Percentiles rank a stretch among this genome's conserved stretches.
Conservation (phyloP, 495 filamentous ascomycete genomes). For the Apiosordaria backusii region DNA sequence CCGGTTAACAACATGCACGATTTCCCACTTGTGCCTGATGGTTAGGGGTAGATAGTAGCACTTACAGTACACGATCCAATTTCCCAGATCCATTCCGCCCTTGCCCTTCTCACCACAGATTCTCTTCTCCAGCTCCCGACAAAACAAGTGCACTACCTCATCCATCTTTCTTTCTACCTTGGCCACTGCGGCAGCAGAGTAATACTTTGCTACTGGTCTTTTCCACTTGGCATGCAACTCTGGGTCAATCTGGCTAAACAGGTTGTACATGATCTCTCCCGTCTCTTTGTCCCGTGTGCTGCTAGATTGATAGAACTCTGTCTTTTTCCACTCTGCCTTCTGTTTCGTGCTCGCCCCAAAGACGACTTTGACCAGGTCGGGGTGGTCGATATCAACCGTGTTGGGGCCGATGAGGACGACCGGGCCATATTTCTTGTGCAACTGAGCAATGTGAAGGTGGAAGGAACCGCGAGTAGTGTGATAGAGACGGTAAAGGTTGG, state of each 20-base stretch:
- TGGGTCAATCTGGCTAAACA: slow-evolving; percentile 34
- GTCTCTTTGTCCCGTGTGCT: slow-evolving; percentile 26
- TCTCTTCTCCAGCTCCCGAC: slow-evolving; percentile 18
- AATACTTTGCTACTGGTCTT: slow-evolving; percentile 37
- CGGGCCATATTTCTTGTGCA: slow-evolving; percentile 40
- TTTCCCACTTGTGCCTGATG: background rate
- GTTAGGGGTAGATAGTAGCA: background rate
- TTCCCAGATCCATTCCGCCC: slow-evolving; percentile 15
- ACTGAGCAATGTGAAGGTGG: slow-evolving; percentile 16
- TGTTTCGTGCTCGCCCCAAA: slow-evolving; percentile 17
- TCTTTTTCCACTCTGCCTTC: slow-evolving; percentile 21
- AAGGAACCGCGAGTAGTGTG: slow-evolving; percentile 17
- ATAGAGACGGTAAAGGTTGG: slow-evolving; percentile 26
- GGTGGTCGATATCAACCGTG: slow-evolving; percentile 37
- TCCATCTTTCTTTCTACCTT: slow-evolving; percentile 34
- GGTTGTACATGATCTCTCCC: slow-evolving; percentile 36
- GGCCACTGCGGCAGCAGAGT: slow-evolving; percentile 30
- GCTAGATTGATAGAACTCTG: slow-evolving; percentile 34
- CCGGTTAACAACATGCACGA: background rate
- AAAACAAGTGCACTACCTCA: slow-evolving; percentile 23
- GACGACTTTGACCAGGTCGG: slow-evolving; percentile 26
- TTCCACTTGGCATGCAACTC: slow-evolving; percentile 31
- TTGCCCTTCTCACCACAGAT: slow-evolving; percentile 1
- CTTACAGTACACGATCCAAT: slow-evolving; percentile 28
- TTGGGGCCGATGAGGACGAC: slow-evolving; percentile 40